Evolutionary conservation across 2,329 filamentous ascomycete species (phyloP), one percentile per base, ranked within the genome.

Genomic region (Calonectria pseudoreteaudii): DNA sequence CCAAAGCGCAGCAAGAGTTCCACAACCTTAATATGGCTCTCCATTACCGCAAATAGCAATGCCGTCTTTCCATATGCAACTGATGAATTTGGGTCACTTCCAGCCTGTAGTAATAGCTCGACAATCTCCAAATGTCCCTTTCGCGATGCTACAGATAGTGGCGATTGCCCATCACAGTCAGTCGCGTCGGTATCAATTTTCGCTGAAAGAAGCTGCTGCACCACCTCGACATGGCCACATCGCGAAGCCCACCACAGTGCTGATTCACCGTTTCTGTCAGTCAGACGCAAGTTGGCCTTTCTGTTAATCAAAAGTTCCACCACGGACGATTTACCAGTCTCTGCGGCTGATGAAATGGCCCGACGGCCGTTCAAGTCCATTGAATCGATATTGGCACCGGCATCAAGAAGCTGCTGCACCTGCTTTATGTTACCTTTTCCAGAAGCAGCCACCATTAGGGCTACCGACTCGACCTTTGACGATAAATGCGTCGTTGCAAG

Each of bases 171-270:
- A 34, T 65, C 60, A 38, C 28, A 34, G 6, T 65, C 60, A 16
- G 18, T 2, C 4, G 60, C 30, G 10, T 49, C 60, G 16, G 49
- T 16, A 20, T n/a, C 14, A 4, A 53, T 30, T 49, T 34, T 44
- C 5, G 53, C 58, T 4, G 36, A 4, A 13, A 72, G 65, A 28
- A 72, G 53, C 3, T 38, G 28, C 38, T 38, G n/a, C 2, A 72
- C 53, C 6, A 72, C 34, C 10, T 47, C 64, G 0, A n/a, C 30
- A 26, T 64, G 70, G n/a, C 44, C 65, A 52, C 65, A 68, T 36
- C 65, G 36, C 10, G 70, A 68, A 41, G 70, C 70, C 70, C 70
- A 68, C 70, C 70, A 72, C 11, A 72, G 52, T 8, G 70, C 38
- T 23, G 64, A 52, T 36, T 68, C 70, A 11, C 70, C 70, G 34